phyloP scores from a whole-genome alignment of 108 stramenopile genomes.

The Nannochloropsis gaditana region DNA sequence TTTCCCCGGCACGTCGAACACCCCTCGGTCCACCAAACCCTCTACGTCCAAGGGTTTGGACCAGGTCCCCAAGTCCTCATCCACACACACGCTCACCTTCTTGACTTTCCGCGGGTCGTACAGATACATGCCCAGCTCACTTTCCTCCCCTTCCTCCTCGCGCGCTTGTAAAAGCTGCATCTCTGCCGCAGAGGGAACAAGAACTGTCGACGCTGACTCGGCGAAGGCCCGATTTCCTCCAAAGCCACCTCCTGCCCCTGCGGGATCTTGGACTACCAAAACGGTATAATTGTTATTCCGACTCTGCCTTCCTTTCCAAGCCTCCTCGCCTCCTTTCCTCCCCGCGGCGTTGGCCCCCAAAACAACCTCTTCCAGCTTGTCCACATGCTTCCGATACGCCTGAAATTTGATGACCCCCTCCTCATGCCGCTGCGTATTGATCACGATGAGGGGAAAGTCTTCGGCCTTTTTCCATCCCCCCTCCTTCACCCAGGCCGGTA shows the following conservation, averaged over 20 bases:
- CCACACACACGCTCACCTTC: constrained; percentile 19
- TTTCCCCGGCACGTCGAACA: neutral
- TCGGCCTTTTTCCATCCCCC: neutral
- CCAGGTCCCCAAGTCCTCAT: neutral
- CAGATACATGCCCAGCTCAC: neutral
- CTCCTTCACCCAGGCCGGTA: neutral
- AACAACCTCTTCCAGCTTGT: neutral
- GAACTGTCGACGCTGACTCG: neutral
- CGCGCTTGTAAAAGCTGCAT: neutral
- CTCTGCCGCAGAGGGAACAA: neutral
- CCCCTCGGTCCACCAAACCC: neutral
- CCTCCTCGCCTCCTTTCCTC: neutral
- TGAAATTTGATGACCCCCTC: neutral
- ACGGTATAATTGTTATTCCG: constrained; percentile 11
- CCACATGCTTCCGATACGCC: neutral
- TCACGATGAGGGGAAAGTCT: neutral
- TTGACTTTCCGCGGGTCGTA: neutral
- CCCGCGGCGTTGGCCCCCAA: neutral
- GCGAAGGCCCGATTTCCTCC: neutral
- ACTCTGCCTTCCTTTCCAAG: neutral
- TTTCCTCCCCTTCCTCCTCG: constrained; percentile 3
- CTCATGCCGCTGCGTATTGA: constrained; percentile 6
- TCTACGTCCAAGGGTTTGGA: neutral
- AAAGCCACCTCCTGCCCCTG: neutral
- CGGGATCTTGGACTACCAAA: neutral